Conservation (phyloP, 2,329 filamentous ascomycete species). For the Aspergillus proliferans region DNA sequence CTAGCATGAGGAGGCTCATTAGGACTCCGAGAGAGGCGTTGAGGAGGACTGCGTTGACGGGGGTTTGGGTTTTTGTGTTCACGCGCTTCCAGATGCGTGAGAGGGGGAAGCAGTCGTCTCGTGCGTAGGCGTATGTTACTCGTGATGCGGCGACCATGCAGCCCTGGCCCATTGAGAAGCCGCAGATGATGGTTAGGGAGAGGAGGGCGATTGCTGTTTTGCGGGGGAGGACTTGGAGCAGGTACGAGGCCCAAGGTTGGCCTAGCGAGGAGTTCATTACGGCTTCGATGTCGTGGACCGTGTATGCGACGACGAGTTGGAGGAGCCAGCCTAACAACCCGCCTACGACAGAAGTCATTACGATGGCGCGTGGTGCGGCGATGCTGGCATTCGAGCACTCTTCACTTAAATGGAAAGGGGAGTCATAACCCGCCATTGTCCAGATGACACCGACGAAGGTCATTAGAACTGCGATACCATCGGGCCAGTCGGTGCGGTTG, state of each 20-base stretch:
- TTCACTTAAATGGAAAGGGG: slow-evolving; percentile 66
- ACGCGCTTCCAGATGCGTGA: slow-evolving; percentile 55
- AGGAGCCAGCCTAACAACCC: slow-evolving; percentile 65
- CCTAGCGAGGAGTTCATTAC: slow-evolving; percentile 58
- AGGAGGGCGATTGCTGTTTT: slow-evolving; percentile 58
- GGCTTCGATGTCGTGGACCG: slow-evolving; percentile 56
- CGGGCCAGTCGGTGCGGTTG: slow-evolving; percentile 60
- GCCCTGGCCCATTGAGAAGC: slow-evolving; percentile 67
- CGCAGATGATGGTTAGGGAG: slow-evolving; percentile 60
- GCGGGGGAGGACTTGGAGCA: slow-evolving; percentile 58
- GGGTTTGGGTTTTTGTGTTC: slow-evolving; percentile 56
- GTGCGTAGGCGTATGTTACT: slow-evolving; percentile 67
- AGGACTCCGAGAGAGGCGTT: slow-evolving; percentile 56
- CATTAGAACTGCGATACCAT: slow-evolving; percentile 64
- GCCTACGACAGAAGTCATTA: slow-evolving; percentile 61
- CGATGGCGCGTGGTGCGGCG: slow-evolving; percentile 64
- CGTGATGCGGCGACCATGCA: slow-evolving; percentile 63
- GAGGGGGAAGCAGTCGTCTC: slow-evolving; percentile 63
- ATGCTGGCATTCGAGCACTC: slow-evolving; percentile 69
- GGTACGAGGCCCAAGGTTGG: slow-evolving; percentile 65
- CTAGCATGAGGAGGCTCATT: slow-evolving; percentile 60
- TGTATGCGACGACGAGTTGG: slow-evolving; percentile 69
- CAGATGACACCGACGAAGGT: slow-evolving; percentile 65
- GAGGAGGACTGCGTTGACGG: slow-evolving; percentile 65
- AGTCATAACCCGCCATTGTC: slow-evolving; percentile 64